Base-by-base conservation (phyloP, 2,329 filamentous ascomycete genomes). In the Aspergillus udagawae region DNA sequence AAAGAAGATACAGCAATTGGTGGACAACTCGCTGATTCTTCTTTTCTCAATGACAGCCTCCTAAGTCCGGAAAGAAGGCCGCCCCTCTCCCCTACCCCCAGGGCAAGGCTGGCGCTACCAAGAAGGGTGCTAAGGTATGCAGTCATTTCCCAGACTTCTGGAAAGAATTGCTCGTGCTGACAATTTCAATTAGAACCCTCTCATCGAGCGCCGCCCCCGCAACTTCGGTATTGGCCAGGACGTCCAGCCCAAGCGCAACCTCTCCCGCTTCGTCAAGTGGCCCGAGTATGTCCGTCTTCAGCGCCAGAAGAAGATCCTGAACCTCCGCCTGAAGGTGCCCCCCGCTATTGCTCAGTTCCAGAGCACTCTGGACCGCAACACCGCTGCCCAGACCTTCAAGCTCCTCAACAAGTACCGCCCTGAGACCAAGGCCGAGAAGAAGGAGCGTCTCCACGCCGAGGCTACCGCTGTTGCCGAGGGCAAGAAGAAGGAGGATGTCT, bases 41-140 rank as follows among this genome's bases (percentile, higher is more conserved):
- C 94, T 92, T 63, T 95, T 91, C 93, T 97, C 93, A 94, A 97
- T 97, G 92, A 97, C 84, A 97, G 94, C 91, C 94, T 89, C 90
- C 93, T 79, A 99, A 97, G 85, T 74, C 78, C 75, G 92, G 92
- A 85, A 97, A 97, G 90, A 97, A 97, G 86, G 88, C 91, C 82
- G 94, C 94, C 74, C 84, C 94, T 79, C 92, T 94, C 83, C 94
- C 94, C 79, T 96, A 96, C 87, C 90, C 92, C 77, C 88, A 92
- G 84, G 86, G 88, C 76, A 96, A 95, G 87, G 91, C 92, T 83
- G 86, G 86, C 74, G 75, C 79, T 65, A 83, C 83, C 74, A 97
- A 97, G 90, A 99, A 97, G 90, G 84, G 86, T 70, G 86, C 91
- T 73, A 99, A 97, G 92, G 94, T 97, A 79, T 78, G 89, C 66